Base-by-base conservation (phyloP, 2,329 filamentous ascomycete species). In the Colletotrichum truncatum region DNA sequence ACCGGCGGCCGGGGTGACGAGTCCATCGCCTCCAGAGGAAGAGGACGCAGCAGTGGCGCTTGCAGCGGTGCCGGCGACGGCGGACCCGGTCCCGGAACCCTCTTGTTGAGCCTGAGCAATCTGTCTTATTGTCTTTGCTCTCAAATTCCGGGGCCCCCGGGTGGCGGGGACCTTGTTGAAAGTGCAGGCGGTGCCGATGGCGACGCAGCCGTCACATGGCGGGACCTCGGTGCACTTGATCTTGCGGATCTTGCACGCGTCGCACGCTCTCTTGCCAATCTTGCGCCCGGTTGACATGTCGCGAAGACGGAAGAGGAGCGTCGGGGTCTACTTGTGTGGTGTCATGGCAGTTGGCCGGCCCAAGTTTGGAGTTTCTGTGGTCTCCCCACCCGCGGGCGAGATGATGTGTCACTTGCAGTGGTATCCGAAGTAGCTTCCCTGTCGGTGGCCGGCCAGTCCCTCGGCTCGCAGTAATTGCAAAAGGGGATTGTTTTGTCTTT, bases 201-300 rank as follows among this genome's bases (percentile, higher is more conserved):
- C 75, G 23, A 74, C 70, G 67, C 84, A 86, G 9, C 80, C 78
- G 25, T 74, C 74, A 62, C 84, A 86, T 6, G 84, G 84, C 21
- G 80, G 75, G 2, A 75, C 73, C 51, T 83, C 84, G 12, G 79
- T 80, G 70, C 84, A 86, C 48, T 80, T 79, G 64, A 85, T 81
- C 74, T 86, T 86, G 58, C 84, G 79, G 41, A 86, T 78, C 73
- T 84, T 85, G 74, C 84, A 86, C 18, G 79, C 82, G 66, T 85
- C 83, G 71, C 83, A 85, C 10, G 83, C 82, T 28, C 81, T 71
- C 63, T 78, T 80, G 43, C 72, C 75, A 28, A 77, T 75, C 67
- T 75, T 77, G 56, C 73, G 69, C 43, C 69, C 56, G 39, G 66
- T 34, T 32, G 67, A 67, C 67, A 68, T 68, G 64, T 67, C 57